Conservation (phyloP, 192 early-diverging fungal genomes). For the Coemansia erecta region DNA sequence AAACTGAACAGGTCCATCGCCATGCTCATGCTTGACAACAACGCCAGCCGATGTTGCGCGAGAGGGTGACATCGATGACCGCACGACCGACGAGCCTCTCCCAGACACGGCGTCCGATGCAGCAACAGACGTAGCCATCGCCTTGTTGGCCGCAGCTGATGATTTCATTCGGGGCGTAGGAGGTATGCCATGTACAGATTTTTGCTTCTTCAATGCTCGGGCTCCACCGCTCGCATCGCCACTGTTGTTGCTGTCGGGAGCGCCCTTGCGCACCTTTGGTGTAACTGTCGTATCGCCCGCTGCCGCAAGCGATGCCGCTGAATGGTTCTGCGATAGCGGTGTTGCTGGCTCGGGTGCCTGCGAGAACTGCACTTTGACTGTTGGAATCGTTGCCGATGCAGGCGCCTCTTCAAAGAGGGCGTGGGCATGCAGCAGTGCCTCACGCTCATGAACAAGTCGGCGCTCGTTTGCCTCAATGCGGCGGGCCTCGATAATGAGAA, state of each 20-base stretch:
- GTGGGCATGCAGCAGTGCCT: slow-evolving; percentile 66
- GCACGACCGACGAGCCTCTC: slow-evolving; percentile 5
- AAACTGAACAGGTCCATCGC: slow-evolving; percentile 17
- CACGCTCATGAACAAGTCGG: slow-evolving; percentile 74
- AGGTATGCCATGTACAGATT: slow-evolving; percentile 20
- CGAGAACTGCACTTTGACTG: slow-evolving; percentile 50
- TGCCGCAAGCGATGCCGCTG: neutral
- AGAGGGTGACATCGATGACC: slow-evolving; percentile 33
- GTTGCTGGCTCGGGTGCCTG: slow-evolving; percentile 24
- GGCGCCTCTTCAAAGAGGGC: slow-evolving; percentile 45
- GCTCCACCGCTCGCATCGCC: neutral
- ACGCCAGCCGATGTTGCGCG: slow-evolving; percentile 4
- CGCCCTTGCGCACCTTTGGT: slow-evolving; percentile 42
- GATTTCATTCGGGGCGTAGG: neutral
- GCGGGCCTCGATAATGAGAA: slow-evolving; percentile 72
- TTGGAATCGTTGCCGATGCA: slow-evolving; percentile 11
- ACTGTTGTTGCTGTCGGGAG: slow-evolving; percentile 15
- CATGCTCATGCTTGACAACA: slow-evolving; percentile 21
- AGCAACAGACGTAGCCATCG: neutral
- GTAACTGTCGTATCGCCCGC: slow-evolving; percentile 4
- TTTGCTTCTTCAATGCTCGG: slow-evolving; percentile 40
- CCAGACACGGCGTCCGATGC: neutral
- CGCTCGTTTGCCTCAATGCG: slow-evolving; percentile 81
- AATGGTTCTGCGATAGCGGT: neutral
- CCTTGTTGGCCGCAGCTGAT: neutral